Percentiles rank a stretch among this genome's conserved stretches.
Evolutionary conservation across 768 basidiomycete species (phyloP).

Genomic region (Scleroderma bovista): DNA sequence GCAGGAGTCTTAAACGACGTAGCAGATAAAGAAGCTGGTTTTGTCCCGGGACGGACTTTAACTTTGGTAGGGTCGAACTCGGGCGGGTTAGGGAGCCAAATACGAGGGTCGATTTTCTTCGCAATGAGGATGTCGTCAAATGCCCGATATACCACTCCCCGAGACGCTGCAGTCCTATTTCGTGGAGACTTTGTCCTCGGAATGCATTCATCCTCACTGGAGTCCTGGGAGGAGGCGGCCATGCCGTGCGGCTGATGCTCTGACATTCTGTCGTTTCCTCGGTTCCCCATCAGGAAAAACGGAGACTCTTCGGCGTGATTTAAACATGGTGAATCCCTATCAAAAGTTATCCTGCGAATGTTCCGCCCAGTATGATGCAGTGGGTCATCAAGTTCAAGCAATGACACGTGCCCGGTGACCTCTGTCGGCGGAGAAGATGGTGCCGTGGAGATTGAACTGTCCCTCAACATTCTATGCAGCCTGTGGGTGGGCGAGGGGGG

Average conservation of each 20-base stretch:
- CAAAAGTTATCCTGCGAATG: conserved; percentile 14
- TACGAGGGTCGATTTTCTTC: conserved; percentile 17
- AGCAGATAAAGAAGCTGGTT: conserved; percentile 3
- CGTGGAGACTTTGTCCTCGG: not conserved
- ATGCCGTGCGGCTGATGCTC: conserved; percentile 7
- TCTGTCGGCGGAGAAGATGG: conserved; percentile 22
- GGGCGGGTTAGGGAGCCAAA: conserved; percentile 23
- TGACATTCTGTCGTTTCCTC: not conserved
- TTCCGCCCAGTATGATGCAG: conserved; percentile 2
- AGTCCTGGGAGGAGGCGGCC: conserved; percentile 3
- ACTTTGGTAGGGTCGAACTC: conserved; percentile 23
- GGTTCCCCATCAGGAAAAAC: not conserved
- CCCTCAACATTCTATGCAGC: conserved; percentile 9
- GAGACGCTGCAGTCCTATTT: not conserved
- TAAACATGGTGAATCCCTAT: conserved; percentile 13
- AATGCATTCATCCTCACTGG: conserved; percentile 8
- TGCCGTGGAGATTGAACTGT: conserved; percentile 4
- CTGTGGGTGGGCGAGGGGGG: conserved; percentile 1
- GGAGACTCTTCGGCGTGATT: not conserved
- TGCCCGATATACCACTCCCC: conserved; percentile 18
- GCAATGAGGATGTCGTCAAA: conserved; percentile 13
- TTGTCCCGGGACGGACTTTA: conserved; percentile 17
- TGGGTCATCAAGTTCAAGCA: conserved; percentile 13
- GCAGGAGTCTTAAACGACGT: not conserved
- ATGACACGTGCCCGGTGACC: conserved; percentile 16